Percentiles rank a stretch among this genome's conserved stretches.
phyloP scores from a whole-genome alignment of 306 rosid genomes.

The Pyrus communis region DNA sequence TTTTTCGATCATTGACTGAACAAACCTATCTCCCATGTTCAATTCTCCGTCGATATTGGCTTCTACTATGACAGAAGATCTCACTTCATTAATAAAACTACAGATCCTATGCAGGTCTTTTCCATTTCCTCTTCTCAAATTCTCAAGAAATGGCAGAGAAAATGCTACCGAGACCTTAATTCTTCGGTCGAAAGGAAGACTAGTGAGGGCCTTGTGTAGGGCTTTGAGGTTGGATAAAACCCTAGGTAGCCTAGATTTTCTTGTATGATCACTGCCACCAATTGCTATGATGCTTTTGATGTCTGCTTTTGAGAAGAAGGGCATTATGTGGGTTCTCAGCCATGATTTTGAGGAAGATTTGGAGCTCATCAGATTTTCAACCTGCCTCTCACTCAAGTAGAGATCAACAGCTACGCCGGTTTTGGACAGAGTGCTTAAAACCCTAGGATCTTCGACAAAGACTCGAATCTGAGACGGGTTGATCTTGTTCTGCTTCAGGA shows the following conservation, averaged over 20 bases:
- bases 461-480: conserved; percentile 35
- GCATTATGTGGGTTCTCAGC: conserved; percentile 30
- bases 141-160: conserved; percentile 42
- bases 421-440: conserved; percentile 25
- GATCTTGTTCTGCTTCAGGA: conserved; percentile 36
- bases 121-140: conserved; percentile 23
- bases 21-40: conserved; percentile 34
- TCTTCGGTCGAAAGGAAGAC: conserved; percentile 20
- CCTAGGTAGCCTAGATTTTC: conserved; percentile 25
- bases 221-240: conserved; percentile 32
- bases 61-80: conserved; percentile 47
- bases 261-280: conserved; percentile 23
- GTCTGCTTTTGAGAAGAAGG: conserved; percentile 28
- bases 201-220: conserved; percentile 31
- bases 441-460: conserved; percentile 29
- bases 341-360: conserved; percentile 26
- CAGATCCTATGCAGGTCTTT: conserved; percentile 25
- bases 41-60: conserved; percentile 30
- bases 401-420: conserved; percentile 43
- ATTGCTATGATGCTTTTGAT: conserved; percentile 36
- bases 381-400: conserved; percentile 39
- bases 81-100: conserved; percentile 29
- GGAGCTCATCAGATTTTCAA: conserved; percentile 24
- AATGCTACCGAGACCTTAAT: conserved; percentile 51
- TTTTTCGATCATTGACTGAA: conserved; percentile 24